Base-by-base conservation (phyloP, 1,139 yeast genomes). In the Yamadazyma taylorii region DNA sequence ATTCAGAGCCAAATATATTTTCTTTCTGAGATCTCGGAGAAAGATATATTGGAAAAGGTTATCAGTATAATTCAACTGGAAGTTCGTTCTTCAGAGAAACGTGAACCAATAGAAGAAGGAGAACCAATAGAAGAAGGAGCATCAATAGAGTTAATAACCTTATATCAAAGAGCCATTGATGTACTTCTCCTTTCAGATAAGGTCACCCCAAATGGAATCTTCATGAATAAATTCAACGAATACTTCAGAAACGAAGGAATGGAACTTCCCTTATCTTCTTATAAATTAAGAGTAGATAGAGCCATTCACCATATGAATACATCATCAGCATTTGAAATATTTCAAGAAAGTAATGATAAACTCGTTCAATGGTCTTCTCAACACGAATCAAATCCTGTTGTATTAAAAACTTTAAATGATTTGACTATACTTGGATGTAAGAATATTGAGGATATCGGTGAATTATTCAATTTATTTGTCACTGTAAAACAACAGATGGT, bases 401-500 rank as follows among this genome's bases (percentile, higher is more conserved):
- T 63, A 6, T 41, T 52, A 6, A 49, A 48, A 9, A 60, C 74
- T 0, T 50, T 71, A 37, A 69, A 66, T 45, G 57, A 60, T 32
- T 50, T 71, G 29, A 56, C 69, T 13, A 51, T 60, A 3, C 29
- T 54, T 2, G 29, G 58, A 2, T 53, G 66, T 39, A 22, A 45
- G 11, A 38, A 51, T 11, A 39, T 48, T 34, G 47, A 47, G 3
- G 52, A 55, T 27, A 48, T 66, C 14, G 46, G 48, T 11, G 55
- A 51, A 4, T 45, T 66, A 1, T 69, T 69, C 39, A 61, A 61
- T 3, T 51, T 58, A 4, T 70, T 69, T 52, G 57, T 59, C 21
- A 60, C 53, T 32, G 56, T 70, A 34, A 69, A 64, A 45, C 72
- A 67, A 33, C 72, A 69, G 42, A 56, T 69, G 63, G 53, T 52